These are phyloP conservation scores for Apiospora pterosperma DNA, from an alignment of 2,329 filamentous ascomycete species.

Conservation along the genomic window DNA sequence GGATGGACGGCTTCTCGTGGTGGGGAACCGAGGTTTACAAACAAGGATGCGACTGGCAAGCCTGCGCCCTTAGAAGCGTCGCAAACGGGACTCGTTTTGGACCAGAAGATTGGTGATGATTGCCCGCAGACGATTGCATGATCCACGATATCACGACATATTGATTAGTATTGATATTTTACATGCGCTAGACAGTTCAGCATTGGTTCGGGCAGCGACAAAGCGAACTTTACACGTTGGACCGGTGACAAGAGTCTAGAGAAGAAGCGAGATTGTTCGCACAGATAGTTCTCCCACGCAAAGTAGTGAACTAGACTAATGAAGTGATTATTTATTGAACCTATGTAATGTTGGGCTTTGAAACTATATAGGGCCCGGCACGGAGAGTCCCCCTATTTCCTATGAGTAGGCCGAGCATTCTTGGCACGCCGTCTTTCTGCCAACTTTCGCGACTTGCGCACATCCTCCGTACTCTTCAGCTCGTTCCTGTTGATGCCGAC, in stretches of 20 bases:
- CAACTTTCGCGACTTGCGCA: constrained; percentile 75
- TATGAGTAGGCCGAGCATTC: constrained; percentile 78
- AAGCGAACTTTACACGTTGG: neutral
- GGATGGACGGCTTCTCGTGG: constrained; percentile 72
- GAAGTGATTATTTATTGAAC: neutral
- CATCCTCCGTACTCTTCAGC: constrained; percentile 78
- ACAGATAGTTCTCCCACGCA: neutral
- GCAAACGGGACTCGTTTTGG: constrained; percentile 64
- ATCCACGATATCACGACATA: neutral
- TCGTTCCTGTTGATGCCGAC: constrained; percentile 68
- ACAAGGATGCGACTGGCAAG: constrained; percentile 80
- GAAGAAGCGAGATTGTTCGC: neutral
- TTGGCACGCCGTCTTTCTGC: constrained; percentile 78
- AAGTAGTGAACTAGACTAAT: neutral
- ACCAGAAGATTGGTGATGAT: constrained; percentile 53
- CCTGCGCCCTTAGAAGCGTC: constrained; percentile 67
- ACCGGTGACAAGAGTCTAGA: neutral
- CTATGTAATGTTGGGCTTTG: neutral
- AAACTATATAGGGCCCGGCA: neutral
- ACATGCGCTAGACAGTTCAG: neutral
- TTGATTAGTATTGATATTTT: neutral
- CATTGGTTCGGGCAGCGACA: neutral
- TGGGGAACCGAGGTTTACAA: constrained; percentile 89
- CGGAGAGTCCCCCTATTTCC: constrained; percentile 26
- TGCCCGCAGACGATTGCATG: neutral